phyloP scores from a whole-genome alignment of 2,329 filamentous ascomycete genomes.

The Coleophoma crateriformis region DNA sequence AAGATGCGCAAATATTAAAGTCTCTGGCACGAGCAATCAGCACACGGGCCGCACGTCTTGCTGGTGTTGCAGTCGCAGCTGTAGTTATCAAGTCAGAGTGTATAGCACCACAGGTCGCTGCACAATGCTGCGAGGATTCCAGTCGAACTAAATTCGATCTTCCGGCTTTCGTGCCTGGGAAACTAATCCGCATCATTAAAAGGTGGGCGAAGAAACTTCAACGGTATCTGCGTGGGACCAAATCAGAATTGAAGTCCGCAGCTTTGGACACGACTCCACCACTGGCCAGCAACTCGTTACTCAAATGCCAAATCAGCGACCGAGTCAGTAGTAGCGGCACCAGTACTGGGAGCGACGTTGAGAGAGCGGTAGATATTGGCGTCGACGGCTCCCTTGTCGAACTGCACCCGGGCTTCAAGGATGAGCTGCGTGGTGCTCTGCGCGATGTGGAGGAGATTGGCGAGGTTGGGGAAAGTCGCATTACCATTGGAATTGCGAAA shows the following conservation, averaged over 20 bases:
- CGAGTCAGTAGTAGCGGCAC: too few relatives aligned
- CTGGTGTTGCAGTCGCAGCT: constrained; percentile 79
- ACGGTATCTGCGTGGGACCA: too few relatives aligned
- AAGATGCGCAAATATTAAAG: constrained; percentile 83
- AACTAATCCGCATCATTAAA: too few relatives aligned
- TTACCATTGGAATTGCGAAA: constrained; percentile 90
- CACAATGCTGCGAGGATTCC: too few relatives aligned
- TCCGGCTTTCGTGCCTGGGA: too few relatives aligned
- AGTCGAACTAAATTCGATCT: too few relatives aligned
- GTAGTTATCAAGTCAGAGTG: constrained; percentile 43
- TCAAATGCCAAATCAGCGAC: too few relatives aligned
- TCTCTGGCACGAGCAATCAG: constrained; percentile 74
- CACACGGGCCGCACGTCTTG: constrained; percentile 77
- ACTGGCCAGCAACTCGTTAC: too few relatives aligned
- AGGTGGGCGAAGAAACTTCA: too few relatives aligned
- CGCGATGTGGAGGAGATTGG: constrained; percentile 72
- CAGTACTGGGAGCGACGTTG: neutral
- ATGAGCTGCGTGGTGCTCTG: constrained; percentile 77
- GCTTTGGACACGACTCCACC: too few relatives aligned
- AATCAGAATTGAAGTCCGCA: too few relatives aligned
- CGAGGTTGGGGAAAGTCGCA: constrained; percentile 68
- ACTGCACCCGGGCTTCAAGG: constrained; percentile 87
- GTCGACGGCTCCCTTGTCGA: constrained; percentile 81
- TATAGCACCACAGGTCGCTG: too few relatives aligned
- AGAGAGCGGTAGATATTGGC: constrained; percentile 1